Conservation (phyloP, 805 yeast genomes). For the Candida ortonii region DNA sequence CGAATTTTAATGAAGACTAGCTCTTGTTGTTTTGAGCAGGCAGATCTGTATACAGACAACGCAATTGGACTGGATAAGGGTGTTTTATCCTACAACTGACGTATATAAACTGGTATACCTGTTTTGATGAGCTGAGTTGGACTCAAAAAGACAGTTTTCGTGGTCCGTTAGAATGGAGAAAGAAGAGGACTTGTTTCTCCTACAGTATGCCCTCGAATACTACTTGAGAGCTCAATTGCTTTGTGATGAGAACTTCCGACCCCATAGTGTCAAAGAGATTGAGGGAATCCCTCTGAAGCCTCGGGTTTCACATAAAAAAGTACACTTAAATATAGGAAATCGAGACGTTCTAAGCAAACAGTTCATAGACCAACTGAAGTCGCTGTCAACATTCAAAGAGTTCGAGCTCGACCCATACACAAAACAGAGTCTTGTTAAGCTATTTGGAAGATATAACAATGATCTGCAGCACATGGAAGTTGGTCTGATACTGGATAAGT, state of each 20-base stretch:
- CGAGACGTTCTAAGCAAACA: slow-evolving; percentile 25
- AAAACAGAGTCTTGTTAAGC: slow-evolving; percentile 12
- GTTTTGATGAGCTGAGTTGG: too few species aligned
- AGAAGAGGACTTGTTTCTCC: slow-evolving; percentile 13
- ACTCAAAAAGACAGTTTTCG: slow-evolving; percentile 1
- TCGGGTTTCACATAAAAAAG: slow-evolving; percentile 15
- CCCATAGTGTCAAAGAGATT: slow-evolving; percentile 20
- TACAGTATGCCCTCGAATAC: slow-evolving; percentile 24
- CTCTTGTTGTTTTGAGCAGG: too few species aligned
- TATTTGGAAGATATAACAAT: slow-evolving; percentile 14
- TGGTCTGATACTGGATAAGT: slow-evolving; percentile 10
- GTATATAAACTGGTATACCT: too few species aligned
- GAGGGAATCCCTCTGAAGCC: slow-evolving; percentile 21
- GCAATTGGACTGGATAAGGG: too few species aligned
- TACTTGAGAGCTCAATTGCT: slow-evolving; percentile 27
- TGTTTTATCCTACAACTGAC: too few species aligned
- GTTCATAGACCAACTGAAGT: slow-evolving; percentile 16
- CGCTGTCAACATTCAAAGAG: slow-evolving; percentile 15
- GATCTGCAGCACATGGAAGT: slow-evolving; percentile 21
- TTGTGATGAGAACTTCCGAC: slow-evolving; percentile 21
- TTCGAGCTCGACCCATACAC: slow-evolving; percentile 17
- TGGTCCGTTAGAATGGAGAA: slow-evolving; percentile 3
- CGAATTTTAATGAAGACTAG: too few species aligned
- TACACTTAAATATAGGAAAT: slow-evolving; percentile 24
- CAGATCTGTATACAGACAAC: too few species aligned